phyloP scores from a whole-genome alignment of 106 monocot species.

The Phalaenopsis equestris region DNA sequence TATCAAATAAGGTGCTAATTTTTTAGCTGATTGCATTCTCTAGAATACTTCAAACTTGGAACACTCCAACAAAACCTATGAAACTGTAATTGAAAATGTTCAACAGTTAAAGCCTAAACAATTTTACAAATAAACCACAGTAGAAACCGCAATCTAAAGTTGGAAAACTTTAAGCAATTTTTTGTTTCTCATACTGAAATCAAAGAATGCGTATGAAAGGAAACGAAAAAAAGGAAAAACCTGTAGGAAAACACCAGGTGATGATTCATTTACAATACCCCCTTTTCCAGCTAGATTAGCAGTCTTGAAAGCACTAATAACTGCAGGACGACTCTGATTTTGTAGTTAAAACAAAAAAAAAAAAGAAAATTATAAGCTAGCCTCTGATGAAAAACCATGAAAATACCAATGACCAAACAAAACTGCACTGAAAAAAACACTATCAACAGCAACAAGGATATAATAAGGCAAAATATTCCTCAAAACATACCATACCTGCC shows the following conservation, averaged over 20 bases:
- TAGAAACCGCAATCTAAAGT: background rate
- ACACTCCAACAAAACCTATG: background rate
- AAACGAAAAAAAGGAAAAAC: slow-evolving; percentile 24
- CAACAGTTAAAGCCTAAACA: background rate
- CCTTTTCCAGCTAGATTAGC: slow-evolving; percentile 62
- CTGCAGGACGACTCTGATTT: slow-evolving; percentile 80
- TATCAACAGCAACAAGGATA: background rate
- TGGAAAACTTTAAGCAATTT: background rate
- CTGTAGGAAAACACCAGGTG: slow-evolving; percentile 88
- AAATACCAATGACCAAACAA: background rate
- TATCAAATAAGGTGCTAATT: background rate
- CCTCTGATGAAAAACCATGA: background rate
- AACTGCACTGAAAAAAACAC: background rate
- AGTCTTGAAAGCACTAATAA: slow-evolving; percentile 52
- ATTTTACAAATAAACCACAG: background rate
- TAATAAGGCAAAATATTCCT: background rate
- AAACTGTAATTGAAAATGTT: background rate
- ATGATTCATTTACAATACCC: slow-evolving; percentile 66
- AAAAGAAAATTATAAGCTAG: background rate
- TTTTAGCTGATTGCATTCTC: background rate
- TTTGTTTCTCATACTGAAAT: background rate
- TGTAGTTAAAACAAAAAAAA: background rate
- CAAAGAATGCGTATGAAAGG: background rate
- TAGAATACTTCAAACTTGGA: background rate
- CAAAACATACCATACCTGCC: too few relatives aligned